These are phyloP conservation scores for Evernia prunastri DNA, from an alignment of 495 filamentous ascomycete genomes.

Conservation along the genomic window DNA sequence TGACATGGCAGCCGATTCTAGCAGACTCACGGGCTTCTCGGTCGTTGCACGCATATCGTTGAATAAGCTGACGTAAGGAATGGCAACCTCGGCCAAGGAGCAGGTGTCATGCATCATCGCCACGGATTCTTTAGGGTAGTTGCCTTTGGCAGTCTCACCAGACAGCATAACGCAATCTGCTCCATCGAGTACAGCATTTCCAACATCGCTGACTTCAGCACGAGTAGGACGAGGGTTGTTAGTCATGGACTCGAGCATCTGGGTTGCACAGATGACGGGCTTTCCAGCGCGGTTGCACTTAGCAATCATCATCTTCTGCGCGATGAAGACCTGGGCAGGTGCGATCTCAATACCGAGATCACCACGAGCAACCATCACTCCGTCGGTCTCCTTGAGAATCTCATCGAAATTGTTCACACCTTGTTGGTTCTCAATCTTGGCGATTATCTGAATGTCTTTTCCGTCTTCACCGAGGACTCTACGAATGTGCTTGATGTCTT, in stretches of 20 bases:
- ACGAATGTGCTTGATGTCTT: conserved; percentile 87
- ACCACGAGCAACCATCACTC: conserved; percentile 99
- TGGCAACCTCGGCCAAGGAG: conserved; percentile 88
- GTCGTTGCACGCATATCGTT: conserved; percentile 84
- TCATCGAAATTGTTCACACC: conserved; percentile 98
- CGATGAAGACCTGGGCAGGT: conserved; percentile 94
- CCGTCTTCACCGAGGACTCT: conserved; percentile 87
- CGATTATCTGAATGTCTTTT: conserved; percentile 96
- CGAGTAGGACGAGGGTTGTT: conserved; percentile 97
- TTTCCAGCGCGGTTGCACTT: conserved; percentile 99
- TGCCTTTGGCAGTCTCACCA: conserved; percentile 96
- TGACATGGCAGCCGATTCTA: conserved; percentile 91
- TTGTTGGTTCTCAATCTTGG: conserved; percentile 99
- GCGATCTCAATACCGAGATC: conserved; percentile 98
- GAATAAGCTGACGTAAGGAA: conserved; percentile 93
- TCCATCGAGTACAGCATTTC: conserved; percentile 94
- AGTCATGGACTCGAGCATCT: conserved; percentile 98
- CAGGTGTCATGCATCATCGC: conserved; percentile 98
- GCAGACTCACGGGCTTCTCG: conserved; percentile 71
- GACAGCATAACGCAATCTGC: conserved; percentile 99
- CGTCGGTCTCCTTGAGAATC: conserved; percentile 92
- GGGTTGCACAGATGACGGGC: conserved; percentile 89
- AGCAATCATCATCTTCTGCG: conserved; percentile 99
- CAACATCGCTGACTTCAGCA: conserved; percentile 96
- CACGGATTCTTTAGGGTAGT: conserved; percentile 87